Evolutionary conservation across 2,329 filamentous ascomycete genomes (phyloP).

Genomic region (Talaromyces sp.): DNA sequence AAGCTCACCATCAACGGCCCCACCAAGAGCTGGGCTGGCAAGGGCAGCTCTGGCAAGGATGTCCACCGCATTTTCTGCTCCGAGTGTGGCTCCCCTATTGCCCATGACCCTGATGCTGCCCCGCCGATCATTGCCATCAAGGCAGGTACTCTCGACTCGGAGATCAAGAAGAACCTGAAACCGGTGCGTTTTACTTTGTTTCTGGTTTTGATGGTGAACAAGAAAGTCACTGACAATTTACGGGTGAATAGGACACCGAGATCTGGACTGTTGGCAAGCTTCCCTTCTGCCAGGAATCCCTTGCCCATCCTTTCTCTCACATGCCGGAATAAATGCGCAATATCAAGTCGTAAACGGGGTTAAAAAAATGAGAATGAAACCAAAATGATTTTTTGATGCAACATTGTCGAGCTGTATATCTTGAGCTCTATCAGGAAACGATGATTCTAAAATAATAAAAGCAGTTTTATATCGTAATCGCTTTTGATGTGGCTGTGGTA

Average conservation of each 20-base stretch:
- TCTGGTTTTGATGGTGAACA: slow-evolving; percentile 29
- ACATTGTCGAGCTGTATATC: not conserved
- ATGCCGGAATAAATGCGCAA: slow-evolving; percentile 52
- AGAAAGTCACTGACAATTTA: not conserved
- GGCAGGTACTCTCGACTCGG: slow-evolving; percentile 59
- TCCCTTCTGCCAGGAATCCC: slow-evolving; percentile 63
- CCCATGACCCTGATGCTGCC: slow-evolving; percentile 67
- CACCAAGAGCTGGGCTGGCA: slow-evolving; percentile 60
- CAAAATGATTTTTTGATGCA: not conserved
- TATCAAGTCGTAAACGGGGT: not conserved
- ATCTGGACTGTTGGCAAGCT: slow-evolving; percentile 68
- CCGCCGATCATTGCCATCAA: slow-evolving; percentile 66
- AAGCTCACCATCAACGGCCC: slow-evolving; percentile 61
- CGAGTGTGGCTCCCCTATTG: slow-evolving; percentile 66
- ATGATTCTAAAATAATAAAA: not conserved
- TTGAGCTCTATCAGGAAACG: not conserved
- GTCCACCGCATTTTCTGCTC: slow-evolving; percentile 67
- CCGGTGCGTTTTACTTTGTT: slow-evolving; percentile 37
- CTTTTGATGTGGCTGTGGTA: not conserved
- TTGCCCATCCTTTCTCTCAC: slow-evolving; percentile 59
- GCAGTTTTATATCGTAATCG: not conserved
- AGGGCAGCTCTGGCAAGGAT: slow-evolving; percentile 56
- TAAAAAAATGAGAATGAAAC: not conserved
- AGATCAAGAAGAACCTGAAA: slow-evolving; percentile 65
- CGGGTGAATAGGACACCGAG: slow-evolving; percentile 49